Evolutionary conservation across 768 basidiomycete species (phyloP), one percentile per base, ranked within the genome.

Genomic region (Boletus rubescentipes): DNA sequence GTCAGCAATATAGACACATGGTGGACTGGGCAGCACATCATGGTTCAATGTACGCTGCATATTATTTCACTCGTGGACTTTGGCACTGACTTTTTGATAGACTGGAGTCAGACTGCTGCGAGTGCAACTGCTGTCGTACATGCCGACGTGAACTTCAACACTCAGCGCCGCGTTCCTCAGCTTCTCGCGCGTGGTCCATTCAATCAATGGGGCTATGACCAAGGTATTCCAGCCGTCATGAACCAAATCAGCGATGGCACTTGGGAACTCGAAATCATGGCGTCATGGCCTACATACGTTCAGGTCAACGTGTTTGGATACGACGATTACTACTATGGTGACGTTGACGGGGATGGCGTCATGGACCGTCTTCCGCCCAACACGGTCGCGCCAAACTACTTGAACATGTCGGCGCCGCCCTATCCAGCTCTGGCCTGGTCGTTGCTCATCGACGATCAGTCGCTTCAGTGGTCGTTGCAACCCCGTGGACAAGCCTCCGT

Each of bases 241-340:
- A 72, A 70, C 29, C 82, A 84, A 53, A 79, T 79, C 44, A 70
- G 73, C 8, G 79, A 91, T 43, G 81, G 86, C 46, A 75, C 77
- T 46, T 96, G 93, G 92, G 85, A 91, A 57, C 78, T 94, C 43
- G 87, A 93, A 69, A 86, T 96, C 66, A 93, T 93, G 87, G 82
- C 90, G 31, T 74, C 80, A 11, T 97, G 94, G 94, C 94, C 94
- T 6, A 87, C 90, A 1, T 93, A 84, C 61, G 75, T 96, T 30
- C 91, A 97, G 69, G 77, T 96, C 51, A 95, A 96, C 72, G 87
- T 96, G 48, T 96, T 86, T 77, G 88, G 84, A 53, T 94, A 85
- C 68, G 93, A 95, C 66, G 84, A 95, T 62, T 97, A 83, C 75
- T 97, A 87, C 75, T 96, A 95, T 61, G 94, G 94, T 54, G 94